Conservation (phyloP, 805 yeast species). For the Lachancea sp. region DNA sequence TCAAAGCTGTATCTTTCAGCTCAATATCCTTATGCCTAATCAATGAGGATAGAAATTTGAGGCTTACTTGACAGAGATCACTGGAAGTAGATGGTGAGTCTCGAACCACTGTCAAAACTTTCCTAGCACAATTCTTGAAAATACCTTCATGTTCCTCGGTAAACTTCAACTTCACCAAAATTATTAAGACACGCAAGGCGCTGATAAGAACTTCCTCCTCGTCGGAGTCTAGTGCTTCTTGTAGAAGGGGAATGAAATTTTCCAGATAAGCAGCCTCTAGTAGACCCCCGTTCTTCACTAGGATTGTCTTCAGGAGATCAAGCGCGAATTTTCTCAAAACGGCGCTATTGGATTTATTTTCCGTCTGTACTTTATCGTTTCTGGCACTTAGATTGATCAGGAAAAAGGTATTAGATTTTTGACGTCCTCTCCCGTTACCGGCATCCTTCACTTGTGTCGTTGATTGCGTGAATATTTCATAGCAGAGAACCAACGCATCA, state of each 20-base stretch:
- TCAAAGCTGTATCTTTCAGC: constrained; percentile 63
- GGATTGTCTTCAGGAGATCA: constrained; percentile 66
- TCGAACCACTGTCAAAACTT: constrained; percentile 55
- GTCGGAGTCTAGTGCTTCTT: constrained; percentile 51
- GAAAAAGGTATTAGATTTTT: constrained; percentile 40
- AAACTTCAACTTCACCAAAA: constrained; percentile 57
- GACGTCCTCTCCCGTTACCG: not conserved
- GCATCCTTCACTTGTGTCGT: constrained; percentile 12
- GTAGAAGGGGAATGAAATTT: constrained; percentile 71
- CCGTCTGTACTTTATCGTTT: constrained; percentile 46
- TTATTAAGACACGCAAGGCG: constrained; percentile 54
- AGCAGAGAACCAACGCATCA: constrained; percentile 63
- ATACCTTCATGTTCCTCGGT: constrained; percentile 39
- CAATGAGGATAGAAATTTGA: constrained; percentile 66
- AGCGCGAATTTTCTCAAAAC: constrained; percentile 70
- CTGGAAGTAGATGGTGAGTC: constrained; percentile 72
- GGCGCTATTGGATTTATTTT: constrained; percentile 48
- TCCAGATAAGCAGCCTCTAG: constrained; percentile 53
- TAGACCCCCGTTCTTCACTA: constrained; percentile 56
- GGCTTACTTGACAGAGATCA: constrained; percentile 72
- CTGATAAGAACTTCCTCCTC: constrained; percentile 74
- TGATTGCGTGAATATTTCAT: constrained; percentile 63
- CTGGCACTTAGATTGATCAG: constrained; percentile 65
- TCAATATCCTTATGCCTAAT: constrained; percentile 63
- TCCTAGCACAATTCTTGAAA: constrained; percentile 56